phyloP scores from a whole-genome alignment of 148 eudicot genomes.

The Amaranthus palmeri region DNA sequence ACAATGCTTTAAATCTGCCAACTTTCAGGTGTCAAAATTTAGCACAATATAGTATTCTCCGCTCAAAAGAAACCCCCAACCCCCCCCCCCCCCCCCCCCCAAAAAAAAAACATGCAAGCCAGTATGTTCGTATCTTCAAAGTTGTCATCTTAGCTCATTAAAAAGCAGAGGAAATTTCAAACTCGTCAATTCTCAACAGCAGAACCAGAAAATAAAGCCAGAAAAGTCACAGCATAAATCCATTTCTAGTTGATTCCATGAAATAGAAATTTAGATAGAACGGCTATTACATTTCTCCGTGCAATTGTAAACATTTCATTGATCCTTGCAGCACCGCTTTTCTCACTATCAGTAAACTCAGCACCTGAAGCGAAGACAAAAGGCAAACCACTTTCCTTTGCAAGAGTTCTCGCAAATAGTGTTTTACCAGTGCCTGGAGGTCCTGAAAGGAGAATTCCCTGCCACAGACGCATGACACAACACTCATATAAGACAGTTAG shows the following conservation, averaged over 20 bases:
- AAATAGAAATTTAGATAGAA: conserved; percentile 4
- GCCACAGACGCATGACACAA: conserved; percentile 15
- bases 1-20: no score
- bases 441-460: conserved; percentile 93
- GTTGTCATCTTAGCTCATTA: no score
- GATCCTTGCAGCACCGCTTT: conserved; percentile 84
- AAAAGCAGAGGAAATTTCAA: background rate
- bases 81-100: no score
- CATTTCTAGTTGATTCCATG: background rate
- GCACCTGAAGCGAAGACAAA: conserved; percentile 98
- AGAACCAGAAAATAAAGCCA: conserved; percentile 6
- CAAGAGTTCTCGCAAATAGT: conserved; percentile 78
- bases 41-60: no score
- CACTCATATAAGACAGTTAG: background rate
- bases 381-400: conserved; percentile 91
- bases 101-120: no score
- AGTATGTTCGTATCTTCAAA: no score
- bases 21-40: no score
- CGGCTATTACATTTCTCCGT: conserved; percentile 69
- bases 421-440: conserved; percentile 99
- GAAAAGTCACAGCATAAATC: conserved; percentile 1
- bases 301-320: conserved; percentile 77
- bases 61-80: no score
- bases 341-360: conserved; percentile 92
- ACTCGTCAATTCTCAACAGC: conserved; percentile 5